Conservation (phyloP, 2,329 filamentous ascomycete genomes). For the Emergomyces africanus region DNA sequence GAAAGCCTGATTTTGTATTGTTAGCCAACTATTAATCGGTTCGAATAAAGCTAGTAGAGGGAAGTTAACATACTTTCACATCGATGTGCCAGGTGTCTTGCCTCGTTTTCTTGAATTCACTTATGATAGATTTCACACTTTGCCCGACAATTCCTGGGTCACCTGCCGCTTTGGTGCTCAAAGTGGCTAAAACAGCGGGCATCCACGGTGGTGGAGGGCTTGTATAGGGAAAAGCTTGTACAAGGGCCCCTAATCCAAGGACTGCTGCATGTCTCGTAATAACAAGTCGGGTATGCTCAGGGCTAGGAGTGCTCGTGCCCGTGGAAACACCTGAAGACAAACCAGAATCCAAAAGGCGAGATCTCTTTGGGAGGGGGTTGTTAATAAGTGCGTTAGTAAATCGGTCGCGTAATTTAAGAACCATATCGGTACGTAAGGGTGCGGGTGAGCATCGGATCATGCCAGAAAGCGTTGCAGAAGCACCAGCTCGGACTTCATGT, state of each 20-base stretch:
- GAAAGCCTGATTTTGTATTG: conserved; percentile 50
- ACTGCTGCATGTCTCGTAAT: conserved; percentile 81
- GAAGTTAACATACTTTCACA: conserved; percentile 61
- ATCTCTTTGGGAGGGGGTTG: conserved; percentile 74
- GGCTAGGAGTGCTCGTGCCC: conserved; percentile 36
- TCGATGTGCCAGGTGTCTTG: conserved; percentile 98
- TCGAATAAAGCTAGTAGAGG: conserved; percentile 6
- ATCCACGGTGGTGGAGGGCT: conserved; percentile 89
- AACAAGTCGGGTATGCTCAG: conserved; percentile 56
- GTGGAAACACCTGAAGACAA: conserved; percentile 32
- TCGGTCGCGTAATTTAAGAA: conserved; percentile 59
- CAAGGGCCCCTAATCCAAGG: conserved; percentile 74
- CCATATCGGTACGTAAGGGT: conserved; percentile 63
- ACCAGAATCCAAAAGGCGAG: conserved; percentile 23
- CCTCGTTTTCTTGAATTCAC: conserved; percentile 98
- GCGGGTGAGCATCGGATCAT: conserved; percentile 96
- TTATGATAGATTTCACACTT: conserved; percentile 84
- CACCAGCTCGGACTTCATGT: conserved; percentile 85
- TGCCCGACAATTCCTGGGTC: conserved; percentile 90
- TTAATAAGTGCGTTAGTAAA: conserved; percentile 67
- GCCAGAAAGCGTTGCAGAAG: conserved; percentile 82
- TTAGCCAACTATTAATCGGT: conserved; percentile 3
- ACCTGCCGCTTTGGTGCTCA: conserved; percentile 73
- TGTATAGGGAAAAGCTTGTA: conserved; percentile 92
- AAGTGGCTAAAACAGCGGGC: conserved; percentile 74